Base-by-base conservation (phyloP, 2,329 filamentous ascomycete genomes). In the Leptographium flavum region DNA sequence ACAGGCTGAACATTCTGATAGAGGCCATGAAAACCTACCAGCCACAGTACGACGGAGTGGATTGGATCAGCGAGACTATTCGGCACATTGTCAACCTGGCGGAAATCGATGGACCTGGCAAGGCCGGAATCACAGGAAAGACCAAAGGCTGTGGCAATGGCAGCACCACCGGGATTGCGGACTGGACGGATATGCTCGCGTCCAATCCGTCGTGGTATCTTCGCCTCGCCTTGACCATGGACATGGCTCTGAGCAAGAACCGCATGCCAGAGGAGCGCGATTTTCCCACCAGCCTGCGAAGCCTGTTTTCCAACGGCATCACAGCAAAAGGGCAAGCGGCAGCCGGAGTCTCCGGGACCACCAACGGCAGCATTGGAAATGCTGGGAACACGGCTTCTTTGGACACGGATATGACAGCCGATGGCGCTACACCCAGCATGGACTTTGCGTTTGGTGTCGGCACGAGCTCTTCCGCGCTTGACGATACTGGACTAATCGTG, bases 1-100 rank as follows among this genome's bases (percentile, higher is more conserved):
- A 66, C 43, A 61, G 63, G 9, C 50, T 52, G 43, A 49, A 50
- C 44, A 49, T 52, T 6, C 42, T 52, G 5, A 51, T 52, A 22
- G 49, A 52, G 40, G 50, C 50, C 31, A 52, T 52, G 49, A 52
- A 51, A 39, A 49, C 50, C 17, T 52, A 52, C 47, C 50, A 52
- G 40, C 50, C 50, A 9, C 50, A 52, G 38, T 52, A 51, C 32
- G 50, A 51, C 31, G 49, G 47, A 11, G 49, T 52, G n/a, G 49
- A 52, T 43, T 49, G 45, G 45, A 42, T 52, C 42, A 52, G 50
- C 43, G 46, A 49, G 37, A 48, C 49, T 15, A 52, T 52, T 25
- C 50, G 50, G 5, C 47, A 51, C 40, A 45, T 49, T 14, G 38
- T 52, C 49, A 47, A 49, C 33, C 47, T 52, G 42, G 49, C 47